Base-by-base conservation (phyloP, 352 stramenopile genomes). In the Phytophthora capsici region DNA sequence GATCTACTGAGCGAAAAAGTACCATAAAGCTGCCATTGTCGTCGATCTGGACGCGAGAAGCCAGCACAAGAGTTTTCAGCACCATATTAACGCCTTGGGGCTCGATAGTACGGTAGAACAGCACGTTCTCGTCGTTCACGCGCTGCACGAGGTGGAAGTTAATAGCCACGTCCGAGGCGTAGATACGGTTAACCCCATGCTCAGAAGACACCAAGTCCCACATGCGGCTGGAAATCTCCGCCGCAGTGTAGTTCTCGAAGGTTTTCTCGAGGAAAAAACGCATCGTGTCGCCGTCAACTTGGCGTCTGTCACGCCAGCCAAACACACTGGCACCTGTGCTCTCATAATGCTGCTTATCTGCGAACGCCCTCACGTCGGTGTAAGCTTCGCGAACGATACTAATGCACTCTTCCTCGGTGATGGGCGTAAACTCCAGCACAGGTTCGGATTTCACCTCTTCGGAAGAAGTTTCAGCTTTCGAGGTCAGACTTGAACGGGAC, bases 71-170 rank as follows among this genome's bases (percentile, higher is more conserved):
- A 23, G 80, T 64, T 48, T 88, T 88, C 25, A 87, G 63, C 14
- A 85, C 52, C 36, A 86, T 54, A 14, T 78, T 61, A 5, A 78
- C 69, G 12, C 65, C 72, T n/a, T 56, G 55, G 8, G 66, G 72
- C 49, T 87, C 68, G 57, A 91, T 88, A 9, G 79, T 86, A 19
- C 82, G 80, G 59, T 88, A 88, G 48, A 88, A 89, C 25, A 89
- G 51, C 37, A 88, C 71, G 49, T 91, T 89, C 45, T 75, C 51
- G 14, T 76, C 74, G 26, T 88, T 73, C 40, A 89, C 76, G 25
- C 65, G 68, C 56, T 89, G 82, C 16, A 89, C 71, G 12, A 81
- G 60, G 37, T 84, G 72, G 53, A 89, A 89, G 7, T 66, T 62
- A 53, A 82, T 82, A 4, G 65, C 61, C 4, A 88, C 54, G 12